These are phyloP conservation scores for Ascosphaera pollenicola DNA, from an alignment of 2,329 filamentous ascomycete genomes.

Conservation along the genomic window DNA sequence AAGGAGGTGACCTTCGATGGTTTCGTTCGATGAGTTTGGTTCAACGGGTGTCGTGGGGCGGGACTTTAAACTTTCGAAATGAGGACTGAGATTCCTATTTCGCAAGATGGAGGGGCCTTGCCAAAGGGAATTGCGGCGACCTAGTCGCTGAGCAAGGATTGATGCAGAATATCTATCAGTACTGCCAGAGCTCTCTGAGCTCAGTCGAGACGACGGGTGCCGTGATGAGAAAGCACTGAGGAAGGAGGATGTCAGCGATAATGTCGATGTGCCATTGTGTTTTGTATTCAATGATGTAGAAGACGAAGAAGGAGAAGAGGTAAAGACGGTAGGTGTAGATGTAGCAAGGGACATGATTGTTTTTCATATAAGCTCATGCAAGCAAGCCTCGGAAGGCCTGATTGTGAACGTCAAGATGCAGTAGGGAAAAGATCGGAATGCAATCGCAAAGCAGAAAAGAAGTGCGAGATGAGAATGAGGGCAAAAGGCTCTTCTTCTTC, in stretches of 20 bases:
- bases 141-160: neutral
- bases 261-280: neutral
- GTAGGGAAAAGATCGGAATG: neutral
- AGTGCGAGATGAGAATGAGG: neutral
- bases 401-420: neutral
- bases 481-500: neutral
- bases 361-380: neutral
- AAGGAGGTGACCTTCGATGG: neutral
- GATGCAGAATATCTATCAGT: neutral
- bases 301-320: neutral
- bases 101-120: neutral
- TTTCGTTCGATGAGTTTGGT: neutral
- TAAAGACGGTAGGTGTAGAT: neutral
- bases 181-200: neutral
- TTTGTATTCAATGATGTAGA: neutral
- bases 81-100: neutral
- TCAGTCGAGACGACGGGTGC: neutral
- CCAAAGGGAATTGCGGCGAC: neutral
- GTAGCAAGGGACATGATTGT: neutral
- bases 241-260: neutral
- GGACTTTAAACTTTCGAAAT: neutral
- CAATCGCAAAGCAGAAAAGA: neutral
- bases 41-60: neutral
- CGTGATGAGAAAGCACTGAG: neutral
- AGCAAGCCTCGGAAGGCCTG: neutral